Percentiles rank a stretch among this genome's conserved stretches.
Conservation (phyloP, 2,329 filamentous ascomycete species). For the Shiraia bambusicola region DNA sequence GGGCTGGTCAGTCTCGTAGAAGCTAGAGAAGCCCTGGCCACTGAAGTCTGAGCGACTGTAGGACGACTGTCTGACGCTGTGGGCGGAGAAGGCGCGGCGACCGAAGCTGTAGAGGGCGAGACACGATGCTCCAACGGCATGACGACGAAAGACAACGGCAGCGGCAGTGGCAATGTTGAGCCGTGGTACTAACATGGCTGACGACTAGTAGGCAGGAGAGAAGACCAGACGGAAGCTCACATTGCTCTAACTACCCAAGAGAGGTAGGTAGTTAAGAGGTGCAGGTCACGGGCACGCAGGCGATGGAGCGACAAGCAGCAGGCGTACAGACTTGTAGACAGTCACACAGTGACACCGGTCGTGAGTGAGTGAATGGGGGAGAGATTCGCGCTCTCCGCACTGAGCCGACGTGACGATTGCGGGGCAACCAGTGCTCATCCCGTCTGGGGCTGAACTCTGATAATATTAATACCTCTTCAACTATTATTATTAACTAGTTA, state of each 20-base stretch:
- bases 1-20: constrained; percentile 63
- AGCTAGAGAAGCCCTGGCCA: constrained; percentile 61
- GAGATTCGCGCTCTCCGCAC: constrained; percentile 29
- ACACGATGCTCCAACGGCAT: constrained; percentile 47
- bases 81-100: constrained; percentile 38
- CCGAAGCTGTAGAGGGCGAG: constrained; percentile 36
- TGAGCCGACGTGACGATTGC: constrained; percentile 21
- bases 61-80: constrained; percentile 44
- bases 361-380: too few species aligned
- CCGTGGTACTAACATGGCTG: constrained; percentile 24
- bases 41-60: constrained; percentile 65
- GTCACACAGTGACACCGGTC: background rate
- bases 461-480: too few species aligned
- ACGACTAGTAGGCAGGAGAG: background rate
- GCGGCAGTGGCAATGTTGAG: constrained; percentile 13
- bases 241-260: too few species aligned
- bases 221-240: constrained; percentile 12
- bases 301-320: background rate
- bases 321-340: background rate
- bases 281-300: constrained; percentile 12
- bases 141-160: constrained; percentile 41
- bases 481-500: too few species aligned
- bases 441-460: constrained; percentile 8
- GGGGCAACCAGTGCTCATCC: constrained; percentile 13
- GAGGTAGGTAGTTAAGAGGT: too few species aligned